Base-by-base conservation (phyloP, 1,284 basidiomycete genomes). In the Melanopsichium pennsylvanicum region DNA sequence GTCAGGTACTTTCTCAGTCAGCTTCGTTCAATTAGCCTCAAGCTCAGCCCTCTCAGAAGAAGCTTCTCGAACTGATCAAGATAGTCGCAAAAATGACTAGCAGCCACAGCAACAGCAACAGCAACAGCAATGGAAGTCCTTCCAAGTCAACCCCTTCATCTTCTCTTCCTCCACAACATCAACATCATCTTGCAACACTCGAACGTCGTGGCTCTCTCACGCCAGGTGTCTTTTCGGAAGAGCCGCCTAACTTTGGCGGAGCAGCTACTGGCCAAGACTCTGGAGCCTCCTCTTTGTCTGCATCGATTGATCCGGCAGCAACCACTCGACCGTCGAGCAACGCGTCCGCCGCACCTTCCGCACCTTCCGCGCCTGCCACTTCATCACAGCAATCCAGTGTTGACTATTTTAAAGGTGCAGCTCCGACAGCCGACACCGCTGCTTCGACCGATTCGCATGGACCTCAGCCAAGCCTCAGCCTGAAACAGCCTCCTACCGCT, bases 151-250 rank as follows among this genome's bases (percentile, higher is more conserved):
- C n/a, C 13, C 27, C 46, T 7, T 27, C n/a, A 4, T 35, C 57
- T 2, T 31, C 57, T 3, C 32, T 34, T 32, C 36, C 49, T 4
- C 36, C 35, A 5, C 45, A 36, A 18, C 22, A 52, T 19, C 22
- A 48, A n/a, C 27, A 29, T 8, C 13, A 7, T 29, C 27, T 8
- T 7, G 27, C 27, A 8, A 8, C 61, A 35, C 37, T 62, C 31
- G 54, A 61, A 12, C 54, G 50, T 35, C 40, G 50, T 15, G 55
- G 59, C 19, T 58, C 58, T 12, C 48, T 72, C 18, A 60, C 70
- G 9, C 70, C 70, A 5, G 54, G 42, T 35, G 66, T 70, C 41
- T 72, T 50, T 42, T 41, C 60, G n/a, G 70, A 72, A 57, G 70
- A 72, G 54, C 66, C 70, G 19, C 70, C 70, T 15, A 43, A 38